phyloP scores from a whole-genome alignment of 2,329 filamentous ascomycete species.

The Aureobasidium sp. region DNA sequence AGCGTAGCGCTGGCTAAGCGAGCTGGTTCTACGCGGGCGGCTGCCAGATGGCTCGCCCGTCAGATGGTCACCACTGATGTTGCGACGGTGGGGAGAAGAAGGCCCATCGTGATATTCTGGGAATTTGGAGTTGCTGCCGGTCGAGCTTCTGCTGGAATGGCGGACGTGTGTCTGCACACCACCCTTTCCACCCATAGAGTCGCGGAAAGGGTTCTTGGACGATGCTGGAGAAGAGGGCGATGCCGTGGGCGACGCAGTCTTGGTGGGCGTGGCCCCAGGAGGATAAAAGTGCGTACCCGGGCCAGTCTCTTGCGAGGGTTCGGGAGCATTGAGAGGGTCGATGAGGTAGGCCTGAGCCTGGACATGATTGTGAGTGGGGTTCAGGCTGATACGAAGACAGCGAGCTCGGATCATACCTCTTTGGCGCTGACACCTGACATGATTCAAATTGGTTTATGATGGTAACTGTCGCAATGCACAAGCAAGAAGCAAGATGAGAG shows the following conservation, averaged over 20 bases:
- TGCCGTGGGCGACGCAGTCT: constrained; percentile 26
- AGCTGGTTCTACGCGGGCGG: constrained; percentile 40
- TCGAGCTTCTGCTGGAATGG: constrained; percentile 37
- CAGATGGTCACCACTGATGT: constrained; percentile 12
- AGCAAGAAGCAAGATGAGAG: constrained; percentile 1
- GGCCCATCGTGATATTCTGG: constrained; percentile 41
- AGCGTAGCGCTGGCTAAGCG: constrained; percentile 53
- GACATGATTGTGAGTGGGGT: constrained; percentile 17
- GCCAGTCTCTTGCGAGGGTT: constrained; percentile 61
- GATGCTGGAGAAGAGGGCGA: constrained; percentile 29
- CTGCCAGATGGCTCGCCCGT: constrained; percentile 17
- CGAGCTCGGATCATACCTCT: constrained; percentile 17
- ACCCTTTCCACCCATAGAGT: constrained; percentile 17
- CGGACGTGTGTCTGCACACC: constrained; percentile 15
- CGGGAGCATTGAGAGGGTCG: constrained; percentile 60
- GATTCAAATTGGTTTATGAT: neutral
- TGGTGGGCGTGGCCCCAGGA: neutral
- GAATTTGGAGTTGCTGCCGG: constrained; percentile 48
- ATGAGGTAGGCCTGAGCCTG: constrained; percentile 62
- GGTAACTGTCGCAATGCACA: neutral
- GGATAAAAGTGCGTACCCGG: constrained; percentile 49
- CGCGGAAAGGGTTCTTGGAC: constrained; percentile 40
- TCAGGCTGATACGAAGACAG: neutral
- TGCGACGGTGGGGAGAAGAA: constrained; percentile 19
- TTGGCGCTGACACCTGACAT: constrained; percentile 18